phyloP scores from a whole-genome alignment of 2,329 filamentous ascomycete genomes.

The Claviceps africana region DNA sequence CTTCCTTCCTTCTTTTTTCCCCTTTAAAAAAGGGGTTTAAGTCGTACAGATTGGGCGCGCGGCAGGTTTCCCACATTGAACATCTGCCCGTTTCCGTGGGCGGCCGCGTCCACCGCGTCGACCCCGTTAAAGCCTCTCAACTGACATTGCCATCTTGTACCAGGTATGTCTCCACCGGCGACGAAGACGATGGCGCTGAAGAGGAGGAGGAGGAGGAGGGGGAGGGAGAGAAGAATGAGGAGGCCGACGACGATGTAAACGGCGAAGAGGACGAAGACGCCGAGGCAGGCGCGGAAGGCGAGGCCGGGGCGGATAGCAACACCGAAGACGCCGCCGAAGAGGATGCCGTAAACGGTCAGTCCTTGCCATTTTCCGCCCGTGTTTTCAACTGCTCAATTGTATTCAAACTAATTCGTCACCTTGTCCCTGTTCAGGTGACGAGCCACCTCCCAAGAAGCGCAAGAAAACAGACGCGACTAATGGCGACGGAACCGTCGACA shows the following conservation, averaged over 20 bases:
- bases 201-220: conserved; percentile 26
- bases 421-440: conserved; percentile 16
- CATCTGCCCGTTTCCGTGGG: neutral
- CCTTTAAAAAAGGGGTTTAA: too few relatives aligned
- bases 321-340: conserved; percentile 8
- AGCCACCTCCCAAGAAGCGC: conserved; percentile 37
- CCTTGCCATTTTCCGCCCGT: neutral
- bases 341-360: conserved; percentile 24
- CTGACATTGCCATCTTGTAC: neutral
- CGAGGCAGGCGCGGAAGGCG: conserved; percentile 5
- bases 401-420: neutral
- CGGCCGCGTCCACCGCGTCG: neutral
- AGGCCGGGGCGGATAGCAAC: conserved; percentile 11
- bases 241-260: conserved; percentile 19
- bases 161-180: conserved; percentile 23
- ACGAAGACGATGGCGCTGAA: conserved; percentile 27
- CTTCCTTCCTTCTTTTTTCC: too few relatives aligned
- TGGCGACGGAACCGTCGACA: conserved; percentile 19
- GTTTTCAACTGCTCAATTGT: neutral
- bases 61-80: too few relatives aligned
- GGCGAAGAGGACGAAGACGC: conserved; percentile 14
- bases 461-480: conserved; percentile 27
- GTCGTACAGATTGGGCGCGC: too few relatives aligned
- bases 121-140: neutral
- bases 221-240: conserved; percentile 21